These are phyloP conservation scores for Rhizopogon sp. DNA, from an alignment of 768 basidiomycete species.

Conservation along the genomic window DNA sequence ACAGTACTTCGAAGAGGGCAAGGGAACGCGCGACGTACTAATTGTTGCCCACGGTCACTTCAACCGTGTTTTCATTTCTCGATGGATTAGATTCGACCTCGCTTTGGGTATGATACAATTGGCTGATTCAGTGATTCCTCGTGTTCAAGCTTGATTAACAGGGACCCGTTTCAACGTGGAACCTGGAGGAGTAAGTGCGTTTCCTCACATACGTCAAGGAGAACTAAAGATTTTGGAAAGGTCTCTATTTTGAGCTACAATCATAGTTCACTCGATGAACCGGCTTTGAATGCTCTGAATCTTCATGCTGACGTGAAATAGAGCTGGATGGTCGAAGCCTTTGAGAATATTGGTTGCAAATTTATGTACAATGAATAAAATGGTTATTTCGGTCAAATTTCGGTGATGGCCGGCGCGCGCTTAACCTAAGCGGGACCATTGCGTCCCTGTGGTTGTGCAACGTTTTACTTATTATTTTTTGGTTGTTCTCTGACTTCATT, in stretches of 20 bases:
- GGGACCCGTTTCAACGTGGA: conserved; percentile 83
- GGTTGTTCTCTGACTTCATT: conserved; percentile 8
- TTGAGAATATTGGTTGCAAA: no score
- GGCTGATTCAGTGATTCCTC: not conserved
- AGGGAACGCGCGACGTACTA: conserved; percentile 70
- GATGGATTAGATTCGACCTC: conserved; percentile 75
- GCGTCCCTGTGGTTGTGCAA: conserved; percentile 9
- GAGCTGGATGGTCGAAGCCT: not conserved
- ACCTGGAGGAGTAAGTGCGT: conserved; percentile 62
- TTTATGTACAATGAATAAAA: not conserved
- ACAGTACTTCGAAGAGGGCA: conserved; percentile 61
- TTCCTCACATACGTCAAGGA: not conserved
- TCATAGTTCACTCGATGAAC: conserved; percentile 73
- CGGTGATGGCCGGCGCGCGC: conserved; percentile 2
- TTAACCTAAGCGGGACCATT: not conserved
- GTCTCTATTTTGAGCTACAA: conserved; percentile 81
- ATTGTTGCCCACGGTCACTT: conserved; percentile 90
- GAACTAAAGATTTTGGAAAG: conserved; percentile 29
- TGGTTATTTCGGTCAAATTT: conserved; percentile 4
- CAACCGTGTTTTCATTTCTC: conserved; percentile 69
- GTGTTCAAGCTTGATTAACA: conserved; percentile 16
- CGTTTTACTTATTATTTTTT: conserved; percentile 7
- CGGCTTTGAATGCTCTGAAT: conserved; percentile 71
- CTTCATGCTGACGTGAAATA: conserved; percentile 44
- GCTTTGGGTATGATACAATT: conserved; percentile 37